A percentile compares a stretch with the other conserved stretches of the same genome.
Conservation (phyloP, 768 basidiomycete species). For the Trametopsis cervina region DNA sequence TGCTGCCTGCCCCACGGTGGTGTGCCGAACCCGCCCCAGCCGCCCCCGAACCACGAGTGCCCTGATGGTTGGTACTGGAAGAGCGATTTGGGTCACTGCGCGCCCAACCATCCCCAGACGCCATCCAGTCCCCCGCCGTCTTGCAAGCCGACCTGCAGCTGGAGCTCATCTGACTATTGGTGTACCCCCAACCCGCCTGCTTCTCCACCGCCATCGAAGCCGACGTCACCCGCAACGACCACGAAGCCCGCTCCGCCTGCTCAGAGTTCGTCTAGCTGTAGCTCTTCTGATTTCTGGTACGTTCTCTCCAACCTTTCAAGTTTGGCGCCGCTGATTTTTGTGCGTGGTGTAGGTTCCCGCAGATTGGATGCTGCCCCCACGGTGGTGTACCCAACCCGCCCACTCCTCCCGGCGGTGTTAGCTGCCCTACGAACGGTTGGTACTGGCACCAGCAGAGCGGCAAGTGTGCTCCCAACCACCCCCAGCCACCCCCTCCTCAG, state of each 20-base stretch:
- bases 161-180: too few relatives aligned
- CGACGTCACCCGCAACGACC: not conserved
- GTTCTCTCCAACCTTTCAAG: too few relatives aligned
- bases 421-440: constrained; percentile 12
- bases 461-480: constrained; percentile 9
- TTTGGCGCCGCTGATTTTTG: too few relatives aligned
- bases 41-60: constrained; percentile 41
- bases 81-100: constrained; percentile 41
- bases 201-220: not conserved
- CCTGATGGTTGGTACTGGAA: constrained; percentile 45
- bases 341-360: not conserved
- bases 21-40: constrained; percentile 33
- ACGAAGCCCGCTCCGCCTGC: not conserved
- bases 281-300: not conserved
- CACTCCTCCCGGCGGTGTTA: constrained; percentile 7
- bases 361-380: constrained; percentile 14
- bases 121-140: constrained; percentile 31
- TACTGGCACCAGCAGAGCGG: constrained; percentile 4
- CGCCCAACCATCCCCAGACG: constrained; percentile 37
- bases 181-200: too few relatives aligned
- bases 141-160: constrained; percentile 40
- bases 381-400: constrained; percentile 5
- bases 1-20: constrained; percentile 41
- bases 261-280: not conserved
- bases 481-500: constrained; percentile 2